phyloP scores from a whole-genome alignment of 1,284 basidiomycete species.

The Ganoderma multipileum region DNA sequence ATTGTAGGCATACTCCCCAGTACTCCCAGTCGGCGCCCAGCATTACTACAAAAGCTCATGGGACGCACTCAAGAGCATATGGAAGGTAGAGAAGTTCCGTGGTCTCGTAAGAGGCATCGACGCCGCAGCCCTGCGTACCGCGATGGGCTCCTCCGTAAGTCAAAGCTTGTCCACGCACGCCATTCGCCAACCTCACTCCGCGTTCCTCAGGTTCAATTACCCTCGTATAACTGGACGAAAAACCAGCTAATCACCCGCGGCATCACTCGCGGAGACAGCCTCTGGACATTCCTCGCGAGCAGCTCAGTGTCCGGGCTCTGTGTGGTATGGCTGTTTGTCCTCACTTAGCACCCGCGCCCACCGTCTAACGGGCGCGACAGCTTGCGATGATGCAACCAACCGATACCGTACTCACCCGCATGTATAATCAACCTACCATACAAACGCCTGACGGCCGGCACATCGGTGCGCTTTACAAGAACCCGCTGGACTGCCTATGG shows the following conservation, averaged over 20 bases:
- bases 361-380: conserved; percentile 44
- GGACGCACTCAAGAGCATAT: conserved; percentile 85
- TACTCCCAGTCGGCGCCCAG: conserved; percentile 93
- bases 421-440: conserved; percentile 95
- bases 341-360: background rate
- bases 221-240: conserved; percentile 95
- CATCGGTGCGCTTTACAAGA: conserved; percentile 85
- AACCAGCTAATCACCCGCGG: conserved; percentile 72
- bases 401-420: conserved; percentile 89
- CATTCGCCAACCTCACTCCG: background rate
- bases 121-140: conserved; percentile 91
- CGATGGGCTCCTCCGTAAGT: conserved; percentile 88
- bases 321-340: conserved; percentile 65
- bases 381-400: conserved; percentile 90
- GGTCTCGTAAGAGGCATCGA: conserved; percentile 92
- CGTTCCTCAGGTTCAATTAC: conserved; percentile 84
- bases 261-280: conserved; percentile 74
- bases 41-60: conserved; percentile 89
- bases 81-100: conserved; percentile 75
- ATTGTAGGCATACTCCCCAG: conserved; percentile 88
- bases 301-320: conserved; percentile 91
- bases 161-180: background rate
- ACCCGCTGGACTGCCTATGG: conserved; percentile 95
- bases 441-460: conserved; percentile 76
- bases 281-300: conserved; percentile 89